A percentile compares a stretch with the other conserved stretches of the same genome.
phyloP scores from a whole-genome alignment of 164 flowering plant species.

The Hamamelis virginiana region DNA sequence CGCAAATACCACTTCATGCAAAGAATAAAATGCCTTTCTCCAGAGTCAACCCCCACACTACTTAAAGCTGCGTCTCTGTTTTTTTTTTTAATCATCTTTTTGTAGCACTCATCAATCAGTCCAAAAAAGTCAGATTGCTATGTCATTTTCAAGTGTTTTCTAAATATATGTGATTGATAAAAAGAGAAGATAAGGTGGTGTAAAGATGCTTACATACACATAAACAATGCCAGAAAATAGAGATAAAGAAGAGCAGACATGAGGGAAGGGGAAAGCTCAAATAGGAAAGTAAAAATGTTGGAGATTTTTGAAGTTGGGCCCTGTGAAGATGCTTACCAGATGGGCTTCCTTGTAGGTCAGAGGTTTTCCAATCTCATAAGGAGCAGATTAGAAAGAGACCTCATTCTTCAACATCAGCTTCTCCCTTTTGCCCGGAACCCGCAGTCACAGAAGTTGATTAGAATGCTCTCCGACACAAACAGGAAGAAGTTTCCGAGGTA shows the following conservation, averaged over 20 bases:
- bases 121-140: background rate
- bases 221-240: no score
- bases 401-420: conserved; percentile 62
- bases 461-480: conserved; percentile 43
- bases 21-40: background rate
- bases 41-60: conserved; percentile 1
- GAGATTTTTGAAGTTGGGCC: conserved; percentile 74
- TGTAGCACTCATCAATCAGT: background rate
- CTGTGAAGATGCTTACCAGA: conserved; percentile 45
- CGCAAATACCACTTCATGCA: background rate
- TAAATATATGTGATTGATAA: background rate
- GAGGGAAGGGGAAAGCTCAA: conserved; percentile 5
- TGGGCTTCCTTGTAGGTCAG: conserved; percentile 70
- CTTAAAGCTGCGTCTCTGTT: no score
- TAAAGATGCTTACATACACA: no score
- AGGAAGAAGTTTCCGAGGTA: conserved; percentile 48
- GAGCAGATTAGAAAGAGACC: conserved; percentile 63
- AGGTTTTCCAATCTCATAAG: conserved; percentile 56
- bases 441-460: conserved; percentile 40
- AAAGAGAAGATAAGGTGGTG: conserved; percentile 8
- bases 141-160: background rate
- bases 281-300: conserved; percentile 28
- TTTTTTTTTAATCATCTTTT: no score
- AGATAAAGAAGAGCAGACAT: background rate
- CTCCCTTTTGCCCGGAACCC: conserved; percentile 56